These are phyloP conservation scores for Heracleum sosnowskyi DNA, from an alignment of 129 eudicot genomes.

Conservation along the genomic window DNA sequence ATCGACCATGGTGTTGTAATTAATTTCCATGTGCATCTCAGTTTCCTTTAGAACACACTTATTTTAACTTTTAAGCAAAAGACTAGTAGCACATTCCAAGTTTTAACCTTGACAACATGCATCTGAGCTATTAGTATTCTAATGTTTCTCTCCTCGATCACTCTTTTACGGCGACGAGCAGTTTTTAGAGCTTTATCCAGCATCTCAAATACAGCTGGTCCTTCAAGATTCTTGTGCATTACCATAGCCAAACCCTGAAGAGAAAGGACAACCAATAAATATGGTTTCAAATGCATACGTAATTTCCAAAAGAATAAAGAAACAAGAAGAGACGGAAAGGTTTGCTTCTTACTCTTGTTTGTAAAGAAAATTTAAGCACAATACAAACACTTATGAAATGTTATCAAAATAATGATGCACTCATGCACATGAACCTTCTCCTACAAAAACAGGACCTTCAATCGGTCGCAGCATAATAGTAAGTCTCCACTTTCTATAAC, in stretches of 20 bases:
- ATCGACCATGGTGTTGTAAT: background rate
- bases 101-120: slow-evolving; percentile 73
- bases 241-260: slow-evolving; percentile 92
- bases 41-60: background rate
- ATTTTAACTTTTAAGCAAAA: background rate
- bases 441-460: background rate
- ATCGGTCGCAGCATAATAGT: too few species aligned
- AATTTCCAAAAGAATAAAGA: background rate
- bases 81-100: slow-evolving; percentile 6
- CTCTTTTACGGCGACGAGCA: slow-evolving; percentile 58
- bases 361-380: background rate
- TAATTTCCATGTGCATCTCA: background rate
- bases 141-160: slow-evolving; percentile 74
- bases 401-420: background rate
- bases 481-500: too few species aligned
- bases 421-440: background rate
- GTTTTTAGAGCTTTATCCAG: slow-evolving; percentile 52
- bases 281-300: background rate
- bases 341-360: background rate
- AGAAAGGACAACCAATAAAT: slow-evolving; percentile 11
- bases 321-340: background rate
- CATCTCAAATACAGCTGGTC: slow-evolving; percentile 90
- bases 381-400: background rate
- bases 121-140: slow-evolving; percentile 79
- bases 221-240: slow-evolving; percentile 91